These are phyloP conservation scores for Wallemia ichthyophaga DNA, from an alignment of 1,284 basidiomycete genomes.

Conservation along the genomic window DNA sequence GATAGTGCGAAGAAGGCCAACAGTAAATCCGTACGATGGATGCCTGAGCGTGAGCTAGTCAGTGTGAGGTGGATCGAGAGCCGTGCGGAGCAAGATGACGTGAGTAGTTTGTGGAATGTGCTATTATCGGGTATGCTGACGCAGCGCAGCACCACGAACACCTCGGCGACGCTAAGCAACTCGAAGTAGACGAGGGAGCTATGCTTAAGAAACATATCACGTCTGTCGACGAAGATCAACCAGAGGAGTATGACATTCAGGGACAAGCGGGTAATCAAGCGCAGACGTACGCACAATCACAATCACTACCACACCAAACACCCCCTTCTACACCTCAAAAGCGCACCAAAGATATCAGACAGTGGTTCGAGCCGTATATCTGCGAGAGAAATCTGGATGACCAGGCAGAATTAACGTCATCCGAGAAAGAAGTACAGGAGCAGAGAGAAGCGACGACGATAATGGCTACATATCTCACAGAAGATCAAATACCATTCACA, in stretches of 20 bases:
- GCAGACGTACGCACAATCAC: no score
- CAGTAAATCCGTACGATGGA: neutral
- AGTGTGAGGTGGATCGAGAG: neutral
- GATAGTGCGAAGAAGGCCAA: no score
- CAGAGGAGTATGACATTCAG: neutral
- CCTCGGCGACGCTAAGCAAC: neutral
- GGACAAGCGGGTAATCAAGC: no score
- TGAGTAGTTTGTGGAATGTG: no score
- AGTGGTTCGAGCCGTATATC: neutral
- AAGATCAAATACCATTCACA: neutral
- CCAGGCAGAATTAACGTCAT: conserved; percentile 31
- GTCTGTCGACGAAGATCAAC: neutral
- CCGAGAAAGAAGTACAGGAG: conserved; percentile 34
- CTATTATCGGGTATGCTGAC: no score
- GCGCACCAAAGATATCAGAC: neutral
- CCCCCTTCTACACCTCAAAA: no score
- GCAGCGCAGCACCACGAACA: neutral
- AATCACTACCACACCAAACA: no score
- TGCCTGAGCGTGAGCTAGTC: neutral
- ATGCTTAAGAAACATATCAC: neutral
- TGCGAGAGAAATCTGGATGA: conserved; percentile 17
- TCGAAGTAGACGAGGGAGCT: neutral
- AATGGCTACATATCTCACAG: conserved; percentile 34
- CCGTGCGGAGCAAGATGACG: neutral
- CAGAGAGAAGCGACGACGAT: conserved; percentile 43